A percentile compares a stretch with the other conserved stretches of the same genome.
Conservation (phyloP, 1,284 basidiomycete genomes). For the Moesziomyces sp. region DNA sequence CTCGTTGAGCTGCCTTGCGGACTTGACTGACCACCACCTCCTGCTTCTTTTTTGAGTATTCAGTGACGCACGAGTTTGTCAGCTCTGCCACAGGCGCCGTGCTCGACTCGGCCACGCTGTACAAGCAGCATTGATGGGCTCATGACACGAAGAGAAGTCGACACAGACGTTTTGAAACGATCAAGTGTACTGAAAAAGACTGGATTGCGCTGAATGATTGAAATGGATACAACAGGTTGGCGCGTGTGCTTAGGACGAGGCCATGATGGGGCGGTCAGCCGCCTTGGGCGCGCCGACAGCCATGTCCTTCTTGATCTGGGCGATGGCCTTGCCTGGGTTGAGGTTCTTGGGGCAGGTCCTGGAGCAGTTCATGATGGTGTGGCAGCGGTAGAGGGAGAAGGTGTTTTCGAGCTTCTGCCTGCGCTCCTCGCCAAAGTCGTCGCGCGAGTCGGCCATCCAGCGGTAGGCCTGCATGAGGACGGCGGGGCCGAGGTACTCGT, state of each 20-base stretch:
- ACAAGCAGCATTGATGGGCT: slow-evolving; percentile 22
- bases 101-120: slow-evolving; percentile 31
- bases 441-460: slow-evolving; percentile 97
- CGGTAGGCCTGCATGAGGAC: slow-evolving; percentile 85
- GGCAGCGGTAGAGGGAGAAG: slow-evolving; percentile 82
- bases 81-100: slow-evolving; percentile 21
- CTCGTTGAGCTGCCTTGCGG: not conserved
- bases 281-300: slow-evolving; percentile 59
- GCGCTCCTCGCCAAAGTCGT: slow-evolving; percentile 81
- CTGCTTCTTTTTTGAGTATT: too few species aligned
- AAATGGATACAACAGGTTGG: not conserved
- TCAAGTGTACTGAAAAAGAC: not conserved
- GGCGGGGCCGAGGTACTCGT: slow-evolving; percentile 96
- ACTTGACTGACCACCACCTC: too few species aligned
- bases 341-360: slow-evolving; percentile 95
- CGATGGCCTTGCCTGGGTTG: slow-evolving; percentile 72
- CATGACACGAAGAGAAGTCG: too few species aligned
- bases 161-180: not conserved
- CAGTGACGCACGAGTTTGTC: slow-evolving; percentile 34
- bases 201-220: not conserved
- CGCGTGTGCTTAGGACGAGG: slow-evolving; percentile 32
- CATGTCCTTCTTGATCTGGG: slow-evolving; percentile 67
- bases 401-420: slow-evolving; percentile 94
- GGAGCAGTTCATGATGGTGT: slow-evolving; percentile 94
- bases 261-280: slow-evolving; percentile 59